These are phyloP conservation scores for Cyberlindnera samutprakarnensis DNA, from an alignment of 805 yeast species.

Conservation along the genomic window DNA sequence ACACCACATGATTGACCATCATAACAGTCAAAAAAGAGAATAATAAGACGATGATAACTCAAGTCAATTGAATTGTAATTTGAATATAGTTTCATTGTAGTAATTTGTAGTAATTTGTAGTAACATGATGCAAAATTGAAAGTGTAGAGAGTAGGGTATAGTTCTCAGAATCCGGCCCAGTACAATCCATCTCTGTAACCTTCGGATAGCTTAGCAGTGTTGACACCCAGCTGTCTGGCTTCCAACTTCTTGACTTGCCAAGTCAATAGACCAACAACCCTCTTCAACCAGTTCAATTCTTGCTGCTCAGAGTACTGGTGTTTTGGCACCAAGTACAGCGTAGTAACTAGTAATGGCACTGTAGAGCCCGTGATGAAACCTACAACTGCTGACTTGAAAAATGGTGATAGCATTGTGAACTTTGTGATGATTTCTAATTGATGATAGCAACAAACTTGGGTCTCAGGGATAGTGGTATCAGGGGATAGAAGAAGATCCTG, in stretches of 20 bases:
- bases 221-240: slow-evolving; percentile 2
- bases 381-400: slow-evolving; percentile 15
- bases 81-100: too few relatives aligned
- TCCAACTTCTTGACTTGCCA: slow-evolving; percentile 12
- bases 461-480: too few relatives aligned
- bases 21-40: too few relatives aligned
- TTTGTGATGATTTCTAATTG: not conserved
- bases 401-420: slow-evolving; percentile 4
- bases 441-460: too few relatives aligned
- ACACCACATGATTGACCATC: too few relatives aligned
- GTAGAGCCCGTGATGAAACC: slow-evolving; percentile 20
- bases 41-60: too few relatives aligned
- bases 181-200: slow-evolving; percentile 22
- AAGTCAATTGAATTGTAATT: too few relatives aligned
- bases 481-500: not conserved
- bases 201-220: slow-evolving; percentile 1
- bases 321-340: slow-evolving; percentile 14
- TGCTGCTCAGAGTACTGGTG: slow-evolving; percentile 12
- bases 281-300: slow-evolving; percentile 18
- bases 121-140: too few relatives aligned
- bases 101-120: too few relatives aligned
- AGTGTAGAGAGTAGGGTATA: too few relatives aligned
- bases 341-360: slow-evolving; percentile 18
- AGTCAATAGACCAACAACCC: slow-evolving; percentile 15
- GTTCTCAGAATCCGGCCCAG: slow-evolving; percentile 24